Percentiles rank a stretch among this genome's conserved stretches.
These are phyloP conservation scores for Stephania japonica DNA, from an alignment of 164 flowering plant species.

Conservation along the genomic window DNA sequence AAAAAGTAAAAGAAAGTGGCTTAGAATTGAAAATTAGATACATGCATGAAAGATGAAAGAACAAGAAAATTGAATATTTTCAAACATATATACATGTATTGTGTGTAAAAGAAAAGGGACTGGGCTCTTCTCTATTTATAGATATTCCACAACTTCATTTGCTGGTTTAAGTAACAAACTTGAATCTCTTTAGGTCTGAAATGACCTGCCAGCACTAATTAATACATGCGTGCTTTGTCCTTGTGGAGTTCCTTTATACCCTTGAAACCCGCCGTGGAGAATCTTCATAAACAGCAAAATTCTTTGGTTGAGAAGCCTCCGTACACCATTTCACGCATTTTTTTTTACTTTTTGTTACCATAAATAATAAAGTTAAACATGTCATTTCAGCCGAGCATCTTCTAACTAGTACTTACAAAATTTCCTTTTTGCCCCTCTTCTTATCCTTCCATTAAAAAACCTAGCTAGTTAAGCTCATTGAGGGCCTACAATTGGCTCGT, in stretches of 20 bases:
- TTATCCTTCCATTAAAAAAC: constrained; percentile 1
- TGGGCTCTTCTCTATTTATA: constrained; percentile 2
- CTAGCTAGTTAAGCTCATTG: not conserved
- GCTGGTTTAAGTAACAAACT: not conserved
- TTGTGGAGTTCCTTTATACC: constrained; percentile 41
- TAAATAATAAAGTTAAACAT: constrained; percentile 16
- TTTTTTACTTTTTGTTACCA: constrained; percentile 8
- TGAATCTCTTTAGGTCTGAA: constrained; percentile 28
- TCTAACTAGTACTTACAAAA: constrained; percentile 2
- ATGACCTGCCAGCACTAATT: constrained; percentile 27
- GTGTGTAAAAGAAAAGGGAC: not conserved
- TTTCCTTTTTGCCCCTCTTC: not conserved
- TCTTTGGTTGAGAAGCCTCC: constrained; percentile 17
- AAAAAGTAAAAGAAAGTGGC: not conserved
- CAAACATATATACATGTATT: not conserved
- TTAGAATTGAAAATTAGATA: not conserved
- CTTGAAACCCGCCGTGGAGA: constrained; percentile 10
- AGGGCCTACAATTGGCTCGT: constrained; percentile 3
- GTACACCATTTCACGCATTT: constrained; percentile 12
- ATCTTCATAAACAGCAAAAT: constrained; percentile 16
- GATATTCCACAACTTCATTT: not conserved
- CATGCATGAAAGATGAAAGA: not conserved
- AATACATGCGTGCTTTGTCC: not conserved
- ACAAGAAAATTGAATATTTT: not conserved
- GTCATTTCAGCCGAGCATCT: constrained; percentile 15